Evolutionary conservation across 768 basidiomycete genomes (phyloP).

Genomic region (Lactifluus volemus): DNA sequence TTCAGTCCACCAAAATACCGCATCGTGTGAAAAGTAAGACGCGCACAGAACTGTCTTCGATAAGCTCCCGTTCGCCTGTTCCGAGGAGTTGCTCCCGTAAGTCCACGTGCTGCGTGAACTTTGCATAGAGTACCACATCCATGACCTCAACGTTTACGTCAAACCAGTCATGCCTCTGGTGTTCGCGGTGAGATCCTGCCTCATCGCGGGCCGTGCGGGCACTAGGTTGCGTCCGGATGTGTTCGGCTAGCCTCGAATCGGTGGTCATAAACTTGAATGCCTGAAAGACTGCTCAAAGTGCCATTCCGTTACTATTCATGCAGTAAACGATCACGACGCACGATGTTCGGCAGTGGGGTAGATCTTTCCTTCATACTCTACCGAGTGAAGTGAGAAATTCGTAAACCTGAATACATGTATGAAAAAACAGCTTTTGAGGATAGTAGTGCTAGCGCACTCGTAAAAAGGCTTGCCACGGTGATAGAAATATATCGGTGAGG

Average conservation of each 20-base stretch:
- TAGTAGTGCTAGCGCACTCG: neutral
- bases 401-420: constrained; percentile 10
- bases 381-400: constrained; percentile 15
- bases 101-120: constrained; percentile 35
- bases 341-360: constrained; percentile 18
- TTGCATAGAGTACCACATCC: constrained; percentile 33
- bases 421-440: neutral
- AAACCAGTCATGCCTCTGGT: constrained; percentile 18
- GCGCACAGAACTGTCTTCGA: constrained; percentile 29
- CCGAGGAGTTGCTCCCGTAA: constrained; percentile 29
- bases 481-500: constrained; percentile 12
- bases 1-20: constrained; percentile 20
- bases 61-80: constrained; percentile 31
- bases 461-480: constrained; percentile 8
- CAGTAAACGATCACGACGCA: neutral
- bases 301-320: neutral
- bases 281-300: constrained; percentile 11
- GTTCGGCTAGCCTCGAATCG: constrained; percentile 3
- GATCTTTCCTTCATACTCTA: constrained; percentile 4
- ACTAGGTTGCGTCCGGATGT: constrained; percentile 14
- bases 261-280: constrained; percentile 14
- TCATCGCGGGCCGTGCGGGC: constrained; percentile 12
- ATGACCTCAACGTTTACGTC: constrained; percentile 23
- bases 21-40: constrained; percentile 16
- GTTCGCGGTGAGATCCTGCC: constrained; percentile 6